Conservation (phyloP, 2,329 filamentous ascomycete genomes). For the Cladosporium austrohemisphaericum region DNA sequence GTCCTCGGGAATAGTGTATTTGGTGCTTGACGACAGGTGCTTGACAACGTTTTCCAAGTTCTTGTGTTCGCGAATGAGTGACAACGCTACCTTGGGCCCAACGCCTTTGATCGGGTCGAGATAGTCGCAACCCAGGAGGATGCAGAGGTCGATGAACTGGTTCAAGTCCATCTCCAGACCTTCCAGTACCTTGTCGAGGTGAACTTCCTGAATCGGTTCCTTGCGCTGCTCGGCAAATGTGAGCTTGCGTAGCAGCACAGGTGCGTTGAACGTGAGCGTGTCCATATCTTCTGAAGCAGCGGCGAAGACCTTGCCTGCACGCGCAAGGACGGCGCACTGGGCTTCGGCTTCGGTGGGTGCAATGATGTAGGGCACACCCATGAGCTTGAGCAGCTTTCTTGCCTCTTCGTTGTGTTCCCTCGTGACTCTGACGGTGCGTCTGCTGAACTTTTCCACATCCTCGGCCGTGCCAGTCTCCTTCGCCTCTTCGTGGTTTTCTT, state of each 20-base stretch:
- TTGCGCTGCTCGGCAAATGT: slow-evolving; percentile 98
- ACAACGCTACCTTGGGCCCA: slow-evolving; percentile 85
- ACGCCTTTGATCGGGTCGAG: slow-evolving; percentile 94
- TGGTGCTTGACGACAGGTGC: slow-evolving; percentile 70
- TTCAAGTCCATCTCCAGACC: slow-evolving; percentile 82
- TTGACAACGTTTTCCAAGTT: slow-evolving; percentile 84
- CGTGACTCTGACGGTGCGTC: slow-evolving; percentile 90
- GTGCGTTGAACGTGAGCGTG: slow-evolving; percentile 89
- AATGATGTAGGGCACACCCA: slow-evolving; percentile 94
- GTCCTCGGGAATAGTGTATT: slow-evolving; percentile 86
- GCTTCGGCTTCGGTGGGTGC: slow-evolving; percentile 97
- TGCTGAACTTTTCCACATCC: slow-evolving; percentile 96
- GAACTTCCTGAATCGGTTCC: slow-evolving; percentile 94
- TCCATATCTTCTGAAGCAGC: slow-evolving; percentile 99
- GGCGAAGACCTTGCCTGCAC: slow-evolving; percentile 91
- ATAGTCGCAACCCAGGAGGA: slow-evolving; percentile 95
- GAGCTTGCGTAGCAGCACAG: slow-evolving; percentile 84
- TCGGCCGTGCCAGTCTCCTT: slow-evolving; percentile 96
- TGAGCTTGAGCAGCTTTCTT: slow-evolving; percentile 82
- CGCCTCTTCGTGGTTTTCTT: slow-evolving; percentile 85
- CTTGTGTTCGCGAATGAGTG: slow-evolving; percentile 89
- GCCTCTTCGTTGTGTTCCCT: slow-evolving; percentile 95
- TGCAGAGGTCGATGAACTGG: slow-evolving; percentile 96
- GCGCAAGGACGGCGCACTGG: slow-evolving; percentile 85
- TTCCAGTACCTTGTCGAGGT: slow-evolving; percentile 78